Percentiles rank a stretch among this genome's conserved stretches.
phyloP scores from a whole-genome alignment of 2,329 filamentous ascomycete species.

The Fonsecaea pedrosoi region DNA sequence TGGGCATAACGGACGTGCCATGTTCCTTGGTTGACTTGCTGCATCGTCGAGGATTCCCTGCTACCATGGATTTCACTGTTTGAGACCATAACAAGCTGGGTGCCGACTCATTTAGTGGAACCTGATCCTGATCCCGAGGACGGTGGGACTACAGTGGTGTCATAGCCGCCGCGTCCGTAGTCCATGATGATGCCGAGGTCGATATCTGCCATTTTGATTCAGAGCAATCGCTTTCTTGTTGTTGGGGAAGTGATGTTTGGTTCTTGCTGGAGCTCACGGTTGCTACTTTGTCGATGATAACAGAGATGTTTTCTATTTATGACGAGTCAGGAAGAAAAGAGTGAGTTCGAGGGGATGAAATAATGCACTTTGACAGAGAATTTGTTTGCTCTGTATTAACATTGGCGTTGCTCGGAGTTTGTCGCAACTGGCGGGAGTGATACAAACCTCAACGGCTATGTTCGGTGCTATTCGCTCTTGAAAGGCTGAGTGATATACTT shows the following conservation, averaged over 20 bases:
- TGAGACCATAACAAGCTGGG: not conserved
- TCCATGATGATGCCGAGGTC: not conserved
- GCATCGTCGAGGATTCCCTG: not conserved
- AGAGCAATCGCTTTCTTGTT: not conserved
- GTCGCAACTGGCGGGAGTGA: not conserved
- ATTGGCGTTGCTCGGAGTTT: not conserved
- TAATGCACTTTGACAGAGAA: not conserved
- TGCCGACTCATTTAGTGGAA: constrained; percentile 4
- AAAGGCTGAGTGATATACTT: not conserved
- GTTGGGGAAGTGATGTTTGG: not conserved
- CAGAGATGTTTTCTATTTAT: not conserved
- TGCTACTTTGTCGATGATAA: not conserved
- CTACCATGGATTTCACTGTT: not conserved
- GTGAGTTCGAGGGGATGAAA: not conserved
- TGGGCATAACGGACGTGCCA: not conserved
- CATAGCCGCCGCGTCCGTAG: constrained; percentile 8
- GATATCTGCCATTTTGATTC: not conserved
- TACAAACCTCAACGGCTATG: not conserved
- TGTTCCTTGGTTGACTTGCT: not conserved
- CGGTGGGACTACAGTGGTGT: constrained; percentile 6
- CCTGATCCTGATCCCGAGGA: not conserved
- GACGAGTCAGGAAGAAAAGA: not conserved
- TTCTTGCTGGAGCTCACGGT: not conserved
- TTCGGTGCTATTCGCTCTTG: not conserved
- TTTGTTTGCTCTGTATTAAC: not conserved